Percentiles rank a stretch among this genome's conserved stretches.
phyloP scores from a whole-genome alignment of 768 basidiomycete genomes.

The Suillus cothurnatus region DNA sequence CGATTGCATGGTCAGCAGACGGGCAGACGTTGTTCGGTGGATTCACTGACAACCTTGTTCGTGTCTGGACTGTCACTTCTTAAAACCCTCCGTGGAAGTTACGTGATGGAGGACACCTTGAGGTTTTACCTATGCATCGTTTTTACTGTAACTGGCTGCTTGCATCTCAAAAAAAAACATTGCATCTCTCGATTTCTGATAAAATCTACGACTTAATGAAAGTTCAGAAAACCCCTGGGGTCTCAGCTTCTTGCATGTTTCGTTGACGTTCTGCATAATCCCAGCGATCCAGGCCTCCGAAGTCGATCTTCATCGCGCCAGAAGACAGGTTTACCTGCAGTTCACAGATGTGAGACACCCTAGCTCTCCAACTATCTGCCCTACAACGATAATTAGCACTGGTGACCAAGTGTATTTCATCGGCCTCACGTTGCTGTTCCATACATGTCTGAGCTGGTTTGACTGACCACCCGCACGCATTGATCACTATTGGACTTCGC shows the following conservation, averaged over 20 bases:
- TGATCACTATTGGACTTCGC: slow-evolving; percentile 62
- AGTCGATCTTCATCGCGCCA: slow-evolving; percentile 67
- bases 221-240: not conserved
- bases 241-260: slow-evolving; percentile 61
- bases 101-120: slow-evolving; percentile 17
- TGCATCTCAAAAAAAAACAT: slow-evolving; percentile 23
- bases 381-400: slow-evolving; percentile 39
- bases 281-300: slow-evolving; percentile 77
- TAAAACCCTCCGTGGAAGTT: slow-evolving; percentile 33
- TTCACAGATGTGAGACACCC: slow-evolving; percentile 69
- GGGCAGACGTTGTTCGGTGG: slow-evolving; percentile 98
- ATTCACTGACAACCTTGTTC: slow-evolving; percentile 92
- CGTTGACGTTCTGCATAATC: slow-evolving; percentile 62
- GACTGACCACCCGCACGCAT: slow-evolving; percentile 67
- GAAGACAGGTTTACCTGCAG: slow-evolving; percentile 67
- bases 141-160: slow-evolving; percentile 26
- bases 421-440: slow-evolving; percentile 74
- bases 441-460: slow-evolving; percentile 58
- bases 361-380: slow-evolving; percentile 81
- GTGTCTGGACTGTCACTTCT: slow-evolving; percentile 84
- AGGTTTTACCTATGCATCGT: slow-evolving; percentile 24
- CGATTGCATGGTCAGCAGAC: slow-evolving; percentile 98
- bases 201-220: not conserved
- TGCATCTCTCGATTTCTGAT: slow-evolving; percentile 15
- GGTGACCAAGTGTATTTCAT: not conserved